A percentile compares a stretch with the other conserved stretches of the same genome.
phyloP scores from a whole-genome alignment of 306 rosid species.

The Senna tora region DNA sequence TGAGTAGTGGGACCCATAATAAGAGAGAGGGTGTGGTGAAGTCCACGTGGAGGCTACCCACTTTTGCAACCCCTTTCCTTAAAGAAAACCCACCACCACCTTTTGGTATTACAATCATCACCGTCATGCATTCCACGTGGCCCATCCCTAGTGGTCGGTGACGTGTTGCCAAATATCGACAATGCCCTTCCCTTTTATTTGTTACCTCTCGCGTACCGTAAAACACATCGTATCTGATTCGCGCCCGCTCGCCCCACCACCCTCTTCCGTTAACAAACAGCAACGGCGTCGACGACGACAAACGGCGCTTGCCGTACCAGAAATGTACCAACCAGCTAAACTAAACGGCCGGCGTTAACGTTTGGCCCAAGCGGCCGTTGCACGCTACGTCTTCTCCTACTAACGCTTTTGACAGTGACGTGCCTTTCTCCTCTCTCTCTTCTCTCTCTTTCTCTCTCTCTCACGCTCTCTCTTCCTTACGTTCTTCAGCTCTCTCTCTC shows the following conservation, averaged over 20 bases:
- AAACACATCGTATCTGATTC: neutral
- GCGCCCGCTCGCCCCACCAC: neutral
- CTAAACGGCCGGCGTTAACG: constrained; percentile 52
- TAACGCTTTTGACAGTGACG: constrained; percentile 57
- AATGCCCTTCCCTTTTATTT: neutral
- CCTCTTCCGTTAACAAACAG: constrained; percentile 49
- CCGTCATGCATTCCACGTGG: constrained; percentile 49
- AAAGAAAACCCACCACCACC: constrained; percentile 7
- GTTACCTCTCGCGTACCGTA: neutral
- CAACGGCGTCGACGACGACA: neutral
- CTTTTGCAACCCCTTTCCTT: constrained; percentile 9
- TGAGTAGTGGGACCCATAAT: constrained; percentile 23
- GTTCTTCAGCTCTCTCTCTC: constrained; percentile 18
- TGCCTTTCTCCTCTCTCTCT: constrained; percentile 33
- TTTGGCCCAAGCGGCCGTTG: constrained; percentile 62
- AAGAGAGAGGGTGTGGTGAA: neutral
- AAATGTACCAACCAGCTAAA: constrained; percentile 28
- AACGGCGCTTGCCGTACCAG: constrained; percentile 26
- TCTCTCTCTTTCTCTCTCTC: constrained; percentile 35
- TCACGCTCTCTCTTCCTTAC: constrained; percentile 21
- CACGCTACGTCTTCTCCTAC: constrained; percentile 57
- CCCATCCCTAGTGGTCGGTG: constrained; percentile 35
- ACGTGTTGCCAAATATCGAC: constrained; percentile 14
- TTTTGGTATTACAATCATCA: constrained; percentile 27
- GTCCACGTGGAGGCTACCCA: constrained; percentile 41